phyloP scores from a whole-genome alignment of 1,139 yeast species.

The Yamadazyma sp. region DNA sequence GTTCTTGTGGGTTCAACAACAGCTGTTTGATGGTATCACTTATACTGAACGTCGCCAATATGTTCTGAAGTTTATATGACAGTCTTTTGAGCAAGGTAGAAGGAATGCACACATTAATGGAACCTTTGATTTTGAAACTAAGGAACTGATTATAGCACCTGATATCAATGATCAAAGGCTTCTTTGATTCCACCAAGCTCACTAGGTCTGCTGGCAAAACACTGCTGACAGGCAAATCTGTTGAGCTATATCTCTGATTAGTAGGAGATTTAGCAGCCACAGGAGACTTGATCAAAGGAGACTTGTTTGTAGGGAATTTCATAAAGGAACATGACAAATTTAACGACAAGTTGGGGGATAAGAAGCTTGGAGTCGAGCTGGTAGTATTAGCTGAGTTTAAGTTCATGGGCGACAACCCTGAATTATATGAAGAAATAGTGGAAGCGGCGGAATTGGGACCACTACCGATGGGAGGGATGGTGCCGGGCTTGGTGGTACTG shows the following conservation, averaged over 20 bases:
- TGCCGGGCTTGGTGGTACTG: too few species aligned
- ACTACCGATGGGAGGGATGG: neutral
- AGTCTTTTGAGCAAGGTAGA: slow-evolving; percentile 40
- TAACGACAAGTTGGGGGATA: slow-evolving; percentile 5
- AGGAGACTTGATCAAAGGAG: slow-evolving; percentile 8
- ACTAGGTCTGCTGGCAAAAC: slow-evolving; percentile 1
- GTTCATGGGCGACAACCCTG: slow-evolving; percentile 3
- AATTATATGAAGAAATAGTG: slow-evolving; percentile 1
- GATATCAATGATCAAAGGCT: slow-evolving; percentile 31
- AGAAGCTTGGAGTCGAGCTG: slow-evolving; percentile 4
- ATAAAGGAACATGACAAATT: slow-evolving; percentile 1
- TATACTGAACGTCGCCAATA: slow-evolving; percentile 30
- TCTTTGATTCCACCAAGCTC: slow-evolving; percentile 1
- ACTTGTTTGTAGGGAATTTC: slow-evolving; percentile 5
- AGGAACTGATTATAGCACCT: slow-evolving; percentile 38
- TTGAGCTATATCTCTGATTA: neutral
- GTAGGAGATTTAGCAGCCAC: slow-evolving; percentile 7
- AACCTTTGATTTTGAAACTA: slow-evolving; percentile 24
- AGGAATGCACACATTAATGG: slow-evolving; percentile 42
- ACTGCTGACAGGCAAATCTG: slow-evolving; percentile 6
- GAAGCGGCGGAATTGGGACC: slow-evolving; percentile 1
- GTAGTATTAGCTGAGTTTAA: slow-evolving; percentile 4
- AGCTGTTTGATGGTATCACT: slow-evolving; percentile 18
- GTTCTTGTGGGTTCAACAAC: slow-evolving; percentile 17
- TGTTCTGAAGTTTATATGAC: slow-evolving; percentile 30